Base-by-base conservation (phyloP, 1,284 basidiomycete species). In the Melampsora abietis-canadensis region DNA sequence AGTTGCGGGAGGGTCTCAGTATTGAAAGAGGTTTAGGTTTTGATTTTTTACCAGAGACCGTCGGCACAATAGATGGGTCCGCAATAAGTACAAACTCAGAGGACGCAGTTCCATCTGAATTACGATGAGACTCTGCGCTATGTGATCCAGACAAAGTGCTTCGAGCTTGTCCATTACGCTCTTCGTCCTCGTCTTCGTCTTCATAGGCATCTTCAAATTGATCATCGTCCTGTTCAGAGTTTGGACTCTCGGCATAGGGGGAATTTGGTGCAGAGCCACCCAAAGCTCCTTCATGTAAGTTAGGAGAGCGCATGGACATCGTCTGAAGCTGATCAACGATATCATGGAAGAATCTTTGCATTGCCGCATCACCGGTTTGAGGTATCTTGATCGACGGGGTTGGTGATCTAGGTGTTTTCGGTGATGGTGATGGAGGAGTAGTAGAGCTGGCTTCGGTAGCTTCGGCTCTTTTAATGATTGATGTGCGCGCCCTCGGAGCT, bases 291-390 rank as follows among this genome's bases (percentile, higher is more conserved):
- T 75, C 72, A 30, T 75, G 72, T 37, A 67, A 60, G 46, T 75
- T 75, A 60, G 78, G 78, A 60, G 81, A 82, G 46, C 82, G 82
- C 77, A 82, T 82, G 78, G 88, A 87, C 84, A 92, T 87, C 62
- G 86, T 86, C 76, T 88, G 88, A 62, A 93, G 86, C 78, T 91
- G 90, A 57, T 91, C 88, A 7, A 89, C 89, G 66, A 94, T 88
- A 81, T 92, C 90, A 73, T 88, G 85, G 82, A 92, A 90, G 82
- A 92, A 92, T 54, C 86, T 82, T 76, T 91, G 89, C 80, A 92
- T 87, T 59, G 87, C 87, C 62, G 87, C 87, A 78, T 91, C 89
- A 76, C 87, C 85, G 34, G 87, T 82, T 68, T 87, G 85, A 0
- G 88, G 87, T 24, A 82, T 80, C 21, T 77, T 76, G 37, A 82